Percentiles rank a stretch among this genome's conserved stretches.
Conservation (phyloP, 169 alveolate genomes). For the Plasmodium cynomolgi region DNA sequence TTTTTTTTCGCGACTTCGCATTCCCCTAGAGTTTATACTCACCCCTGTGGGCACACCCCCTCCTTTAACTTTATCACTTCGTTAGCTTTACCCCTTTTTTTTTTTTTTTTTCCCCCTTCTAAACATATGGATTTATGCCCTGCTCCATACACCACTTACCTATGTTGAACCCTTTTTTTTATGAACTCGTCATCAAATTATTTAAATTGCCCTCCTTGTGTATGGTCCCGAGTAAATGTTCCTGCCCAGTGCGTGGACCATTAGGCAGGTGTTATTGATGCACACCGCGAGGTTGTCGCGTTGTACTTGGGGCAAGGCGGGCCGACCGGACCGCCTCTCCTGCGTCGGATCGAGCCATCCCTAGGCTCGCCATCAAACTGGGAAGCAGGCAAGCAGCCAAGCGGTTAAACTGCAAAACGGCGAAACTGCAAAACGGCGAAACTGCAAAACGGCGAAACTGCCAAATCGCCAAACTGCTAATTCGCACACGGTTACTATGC, state of each 20-base stretch:
- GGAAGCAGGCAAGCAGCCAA: too few relatives aligned
- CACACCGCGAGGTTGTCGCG: not conserved
- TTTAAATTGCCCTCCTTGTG: not conserved
- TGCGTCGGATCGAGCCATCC: not conserved
- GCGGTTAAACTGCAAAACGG: too few relatives aligned
- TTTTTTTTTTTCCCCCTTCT: not conserved
- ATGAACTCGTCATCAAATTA: not conserved
- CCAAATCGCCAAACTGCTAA: not conserved
- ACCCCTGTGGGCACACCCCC: not conserved
- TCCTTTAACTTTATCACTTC: not conserved
- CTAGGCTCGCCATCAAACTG: too few relatives aligned
- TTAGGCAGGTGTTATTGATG: not conserved
- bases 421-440: too few relatives aligned
- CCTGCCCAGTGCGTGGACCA: not conserved
- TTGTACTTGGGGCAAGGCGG: not conserved
- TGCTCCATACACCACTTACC: not conserved
- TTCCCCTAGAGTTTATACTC: not conserved
- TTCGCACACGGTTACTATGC: not conserved
- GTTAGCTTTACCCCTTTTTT: not conserved
- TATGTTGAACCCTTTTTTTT: not conserved
- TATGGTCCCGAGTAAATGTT: not conserved
- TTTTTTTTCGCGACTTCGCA: not conserved
- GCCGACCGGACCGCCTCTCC: not conserved
- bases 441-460: not conserved
- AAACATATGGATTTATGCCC: not conserved